Evolutionary conservation across 2,329 filamentous ascomycete genomes (phyloP).

Genomic region (Paraphaeosphaeria sporulosa): DNA sequence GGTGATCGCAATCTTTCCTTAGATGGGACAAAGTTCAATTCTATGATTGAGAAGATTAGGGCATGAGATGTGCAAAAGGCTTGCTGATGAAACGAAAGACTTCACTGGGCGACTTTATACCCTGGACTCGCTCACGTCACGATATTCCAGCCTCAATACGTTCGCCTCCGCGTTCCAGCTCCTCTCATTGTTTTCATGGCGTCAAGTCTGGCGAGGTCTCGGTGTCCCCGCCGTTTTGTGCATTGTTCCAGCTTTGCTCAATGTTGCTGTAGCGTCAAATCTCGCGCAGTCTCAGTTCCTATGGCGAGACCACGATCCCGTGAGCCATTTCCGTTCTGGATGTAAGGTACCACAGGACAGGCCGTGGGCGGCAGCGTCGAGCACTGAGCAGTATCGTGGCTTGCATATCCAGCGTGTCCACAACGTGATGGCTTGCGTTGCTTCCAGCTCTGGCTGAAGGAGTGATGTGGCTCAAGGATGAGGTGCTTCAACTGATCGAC

Average conservation of each 20-base stretch:
- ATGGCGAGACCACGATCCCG: not conserved
- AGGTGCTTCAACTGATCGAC: not conserved
- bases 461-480: not conserved
- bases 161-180: not conserved
- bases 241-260: not conserved
- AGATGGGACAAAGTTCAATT: no score
- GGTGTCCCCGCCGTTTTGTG: not conserved
- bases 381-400: not conserved
- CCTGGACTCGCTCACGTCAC: not conserved
- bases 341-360: not conserved
- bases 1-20: not conserved
- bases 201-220: not conserved
- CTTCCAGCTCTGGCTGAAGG: not conserved
- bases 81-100: not conserved
- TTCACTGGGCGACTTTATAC: not conserved
- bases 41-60: not conserved
- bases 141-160: not conserved
- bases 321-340: not conserved
- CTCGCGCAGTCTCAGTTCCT: not conserved
- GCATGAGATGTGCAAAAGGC: not conserved
- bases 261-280: not conserved
- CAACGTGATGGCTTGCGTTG: slow-evolving; percentile 2
- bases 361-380: not conserved
- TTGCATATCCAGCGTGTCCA: not conserved
- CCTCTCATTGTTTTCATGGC: not conserved